These are phyloP conservation scores for Aspergillus mulundensis DNA, from an alignment of 495 filamentous ascomycete species.

Conservation along the genomic window DNA sequence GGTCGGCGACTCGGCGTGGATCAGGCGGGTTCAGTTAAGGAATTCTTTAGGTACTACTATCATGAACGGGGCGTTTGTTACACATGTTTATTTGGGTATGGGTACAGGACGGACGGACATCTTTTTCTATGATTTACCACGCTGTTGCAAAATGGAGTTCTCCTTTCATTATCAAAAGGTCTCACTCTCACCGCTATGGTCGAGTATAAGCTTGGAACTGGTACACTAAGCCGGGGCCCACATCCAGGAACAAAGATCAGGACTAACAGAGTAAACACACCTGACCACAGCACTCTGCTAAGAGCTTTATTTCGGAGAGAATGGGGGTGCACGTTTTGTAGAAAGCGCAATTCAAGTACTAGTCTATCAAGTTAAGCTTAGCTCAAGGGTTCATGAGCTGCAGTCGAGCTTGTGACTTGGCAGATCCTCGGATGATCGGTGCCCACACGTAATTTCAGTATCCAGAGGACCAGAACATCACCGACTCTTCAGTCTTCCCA, in stretches of 20 bases:
- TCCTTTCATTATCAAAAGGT: background rate
- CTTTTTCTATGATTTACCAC: slow-evolving; percentile 2
- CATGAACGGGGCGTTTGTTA: slow-evolving; percentile 2
- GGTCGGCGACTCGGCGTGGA: background rate
- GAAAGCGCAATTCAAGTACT: background rate
- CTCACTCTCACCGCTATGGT: slow-evolving; percentile 7
- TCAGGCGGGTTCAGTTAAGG: background rate
- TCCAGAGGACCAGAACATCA: slow-evolving; percentile 1
- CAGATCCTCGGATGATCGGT: slow-evolving; percentile 2
- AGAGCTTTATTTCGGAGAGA: background rate
- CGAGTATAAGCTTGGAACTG: background rate
- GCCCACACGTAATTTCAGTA: slow-evolving; percentile 9
- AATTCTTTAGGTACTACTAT: background rate
- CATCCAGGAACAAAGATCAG: slow-evolving; percentile 4
- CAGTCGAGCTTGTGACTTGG: slow-evolving; percentile 1
- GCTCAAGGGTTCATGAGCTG: background rate
- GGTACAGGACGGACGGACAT: background rate
- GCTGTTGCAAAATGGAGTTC: slow-evolving; percentile 3
- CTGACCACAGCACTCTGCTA: background rate
- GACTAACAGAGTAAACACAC: background rate
- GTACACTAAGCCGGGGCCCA: background rate
- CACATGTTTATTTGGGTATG: background rate
- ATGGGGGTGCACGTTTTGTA: background rate
- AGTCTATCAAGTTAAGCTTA: background rate
- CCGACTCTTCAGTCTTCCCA: slow-evolving; percentile 15